These are phyloP conservation scores for Exophiala lecanii-corni DNA, from an alignment of 2,329 filamentous ascomycete species.

Conservation along the genomic window DNA sequence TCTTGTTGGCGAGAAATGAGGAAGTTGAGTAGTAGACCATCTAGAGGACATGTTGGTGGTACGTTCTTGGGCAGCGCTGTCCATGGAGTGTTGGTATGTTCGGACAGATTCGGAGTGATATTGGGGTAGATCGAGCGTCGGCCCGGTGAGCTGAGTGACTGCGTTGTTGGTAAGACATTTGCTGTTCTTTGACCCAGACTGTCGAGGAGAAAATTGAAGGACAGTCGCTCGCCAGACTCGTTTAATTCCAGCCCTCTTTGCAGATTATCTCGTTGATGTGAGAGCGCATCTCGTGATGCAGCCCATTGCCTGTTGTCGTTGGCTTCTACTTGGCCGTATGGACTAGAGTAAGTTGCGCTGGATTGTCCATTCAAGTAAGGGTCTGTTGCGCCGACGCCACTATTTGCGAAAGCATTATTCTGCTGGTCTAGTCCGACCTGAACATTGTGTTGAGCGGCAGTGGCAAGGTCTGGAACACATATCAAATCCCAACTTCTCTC, in stretches of 20 bases:
- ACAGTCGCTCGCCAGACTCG: conserved; percentile 58
- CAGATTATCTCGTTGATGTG: conserved; percentile 39
- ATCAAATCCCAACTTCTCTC: no score
- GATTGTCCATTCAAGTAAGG: conserved; percentile 30
- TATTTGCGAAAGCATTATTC: conserved; percentile 11
- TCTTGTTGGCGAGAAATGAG: conserved; percentile 63
- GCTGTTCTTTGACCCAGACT: conserved; percentile 51
- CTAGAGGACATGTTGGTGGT: conserved; percentile 68
- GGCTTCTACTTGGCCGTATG: conserved; percentile 7
- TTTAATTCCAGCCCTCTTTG: conserved; percentile 52
- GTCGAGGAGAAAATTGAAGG: conserved; percentile 68
- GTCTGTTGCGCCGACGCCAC: conserved; percentile 7
- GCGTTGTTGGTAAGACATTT: conserved; percentile 32
- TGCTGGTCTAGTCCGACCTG: conserved; percentile 17
- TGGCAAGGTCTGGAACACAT: conserved; percentile 23
- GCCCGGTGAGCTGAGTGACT: conserved; percentile 6
- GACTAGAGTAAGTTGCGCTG: conserved; percentile 17
- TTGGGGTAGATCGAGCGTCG: conserved; percentile 22
- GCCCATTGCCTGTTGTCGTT: conserved; percentile 14
- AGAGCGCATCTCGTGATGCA: conserved; percentile 34
- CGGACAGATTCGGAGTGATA: conserved; percentile 23
- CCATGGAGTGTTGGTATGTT: conserved; percentile 32
- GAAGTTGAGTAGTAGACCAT: conserved; percentile 75
- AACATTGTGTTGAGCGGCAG: conserved; percentile 24
- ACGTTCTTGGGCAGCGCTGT: conserved; percentile 54